Percentiles rank a stretch among this genome's conserved stretches.
These are phyloP conservation scores for Ploettnerulaceae sp. DNA, from an alignment of 2,329 filamentous ascomycete species.

Conservation along the genomic window DNA sequence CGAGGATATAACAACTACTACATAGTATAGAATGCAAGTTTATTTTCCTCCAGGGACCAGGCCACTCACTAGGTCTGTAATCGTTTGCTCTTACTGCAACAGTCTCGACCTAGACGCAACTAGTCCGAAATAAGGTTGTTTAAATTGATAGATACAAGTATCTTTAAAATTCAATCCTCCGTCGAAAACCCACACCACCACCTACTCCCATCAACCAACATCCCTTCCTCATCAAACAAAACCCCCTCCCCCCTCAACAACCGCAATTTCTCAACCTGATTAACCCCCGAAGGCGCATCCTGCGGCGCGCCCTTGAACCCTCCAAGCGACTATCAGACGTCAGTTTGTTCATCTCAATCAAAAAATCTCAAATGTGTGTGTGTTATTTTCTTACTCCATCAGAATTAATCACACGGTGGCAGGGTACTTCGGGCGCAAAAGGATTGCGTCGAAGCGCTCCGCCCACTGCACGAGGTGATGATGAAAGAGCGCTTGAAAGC, in stretches of 20 bases:
- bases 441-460: slow-evolving; percentile 57
- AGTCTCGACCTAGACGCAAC: no score
- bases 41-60: no score
- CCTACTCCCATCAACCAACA: slow-evolving; percentile 38
- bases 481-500: slow-evolving; percentile 50
- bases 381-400: slow-evolving; percentile 40
- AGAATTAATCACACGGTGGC: slow-evolving; percentile 54
- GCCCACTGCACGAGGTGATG: slow-evolving; percentile 59
- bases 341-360: no score
- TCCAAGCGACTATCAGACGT: slow-evolving; percentile 35
- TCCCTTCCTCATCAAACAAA: slow-evolving; percentile 41
- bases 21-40: no score
- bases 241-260: slow-evolving; percentile 44
- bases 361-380: neutral
- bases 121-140: no score
- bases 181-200: no score
- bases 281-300: slow-evolving; percentile 45
- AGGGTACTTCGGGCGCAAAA: slow-evolving; percentile 58
- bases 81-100: no score
- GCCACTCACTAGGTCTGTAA: no score
- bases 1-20: no score
- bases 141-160: no score
- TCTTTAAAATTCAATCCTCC: no score
- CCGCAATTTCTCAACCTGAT: slow-evolving; percentile 42
- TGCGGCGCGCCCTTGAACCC: slow-evolving; percentile 49